A percentile compares a stretch with the other conserved stretches of the same genome.
These are phyloP conservation scores for Asclepias syriaca DNA, from an alignment of 257 asterid species.

Conservation along the genomic window DNA sequence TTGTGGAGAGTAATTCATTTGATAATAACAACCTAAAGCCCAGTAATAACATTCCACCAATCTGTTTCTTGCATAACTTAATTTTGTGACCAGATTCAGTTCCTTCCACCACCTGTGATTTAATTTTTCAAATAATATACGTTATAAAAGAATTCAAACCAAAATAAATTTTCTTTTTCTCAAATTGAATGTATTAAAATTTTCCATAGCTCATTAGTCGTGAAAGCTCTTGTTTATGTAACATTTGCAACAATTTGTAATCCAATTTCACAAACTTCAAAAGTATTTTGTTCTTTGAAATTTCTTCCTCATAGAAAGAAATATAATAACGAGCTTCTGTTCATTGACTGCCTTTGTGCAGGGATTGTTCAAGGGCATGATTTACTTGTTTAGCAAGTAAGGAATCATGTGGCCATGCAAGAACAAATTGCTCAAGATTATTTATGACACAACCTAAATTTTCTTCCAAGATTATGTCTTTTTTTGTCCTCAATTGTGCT, in stretches of 20 bases:
- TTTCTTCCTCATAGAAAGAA: slow-evolving; percentile 17
- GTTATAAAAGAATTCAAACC: no score
- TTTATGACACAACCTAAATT: slow-evolving; percentile 17
- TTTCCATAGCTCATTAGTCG: slow-evolving; percentile 22
- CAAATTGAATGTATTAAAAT: no score
- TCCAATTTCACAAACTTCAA: slow-evolving; percentile 29
- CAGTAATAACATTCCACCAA: slow-evolving; percentile 30
- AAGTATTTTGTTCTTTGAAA: slow-evolving; percentile 5
- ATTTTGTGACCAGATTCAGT: neutral
- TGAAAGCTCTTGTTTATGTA: slow-evolving; percentile 23
- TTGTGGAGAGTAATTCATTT: slow-evolving; percentile 11
- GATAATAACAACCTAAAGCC: slow-evolving; percentile 13
- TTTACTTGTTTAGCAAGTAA: slow-evolving; percentile 11
- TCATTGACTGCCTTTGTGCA: slow-evolving; percentile 21
- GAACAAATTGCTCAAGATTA: slow-evolving; percentile 16
- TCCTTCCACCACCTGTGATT: slow-evolving; percentile 24
- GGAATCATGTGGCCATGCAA: neutral
- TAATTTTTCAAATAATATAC: no score
- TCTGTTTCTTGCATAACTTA: slow-evolving; percentile 21
- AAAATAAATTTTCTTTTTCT: no score
- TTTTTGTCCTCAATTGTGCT: slow-evolving; percentile 29
- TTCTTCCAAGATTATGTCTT: slow-evolving; percentile 30
- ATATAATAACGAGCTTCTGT: slow-evolving; percentile 24
- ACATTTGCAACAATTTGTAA: slow-evolving; percentile 23
- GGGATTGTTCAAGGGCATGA: slow-evolving; percentile 18